Evolutionary conservation across 2,329 filamentous ascomycete species (phyloP).

Genomic region (Bretziella fagacearum): DNA sequence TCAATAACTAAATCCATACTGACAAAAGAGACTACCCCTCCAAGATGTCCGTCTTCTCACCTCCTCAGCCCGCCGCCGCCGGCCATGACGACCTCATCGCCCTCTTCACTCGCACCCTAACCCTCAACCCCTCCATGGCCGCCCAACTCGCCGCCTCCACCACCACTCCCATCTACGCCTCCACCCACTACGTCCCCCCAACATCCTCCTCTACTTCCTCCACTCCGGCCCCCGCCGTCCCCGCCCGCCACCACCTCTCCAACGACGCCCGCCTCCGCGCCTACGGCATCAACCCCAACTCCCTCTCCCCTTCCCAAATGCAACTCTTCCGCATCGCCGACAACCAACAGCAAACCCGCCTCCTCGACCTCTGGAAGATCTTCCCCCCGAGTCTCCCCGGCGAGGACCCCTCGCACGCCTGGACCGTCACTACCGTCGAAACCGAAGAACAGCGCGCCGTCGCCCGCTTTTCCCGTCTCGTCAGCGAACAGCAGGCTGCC

Average conservation of each 20-base stretch:
- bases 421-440: constrained; percentile 36
- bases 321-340: constrained; percentile 64
- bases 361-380: constrained; percentile 75
- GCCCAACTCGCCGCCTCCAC: constrained; percentile 9
- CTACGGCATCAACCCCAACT: constrained; percentile 51
- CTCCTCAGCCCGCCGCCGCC: constrained; percentile 6
- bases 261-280: constrained; percentile 42
- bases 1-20: no score
- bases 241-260: constrained; percentile 11
- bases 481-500: constrained; percentile 20
- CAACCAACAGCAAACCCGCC: constrained; percentile 50
- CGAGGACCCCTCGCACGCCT: constrained; percentile 36
- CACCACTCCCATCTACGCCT: constrained; percentile 13
- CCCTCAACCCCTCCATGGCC: constrained; percentile 10
- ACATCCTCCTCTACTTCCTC: constrained; percentile 6
- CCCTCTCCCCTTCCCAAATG: constrained; percentile 57
- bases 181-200: constrained; percentile 4
- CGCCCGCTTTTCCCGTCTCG: constrained; percentile 38
- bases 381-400: constrained; percentile 47
- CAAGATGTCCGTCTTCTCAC: constrained; percentile 13
- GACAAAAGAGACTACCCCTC: no score
- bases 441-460: constrained; percentile 43
- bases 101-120: constrained; percentile 11
- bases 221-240: constrained; percentile 1
- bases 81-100: constrained; percentile 11